phyloP scores from a whole-genome alignment of 2,329 filamentous ascomycete genomes.

The Dissoconium aciculare region DNA sequence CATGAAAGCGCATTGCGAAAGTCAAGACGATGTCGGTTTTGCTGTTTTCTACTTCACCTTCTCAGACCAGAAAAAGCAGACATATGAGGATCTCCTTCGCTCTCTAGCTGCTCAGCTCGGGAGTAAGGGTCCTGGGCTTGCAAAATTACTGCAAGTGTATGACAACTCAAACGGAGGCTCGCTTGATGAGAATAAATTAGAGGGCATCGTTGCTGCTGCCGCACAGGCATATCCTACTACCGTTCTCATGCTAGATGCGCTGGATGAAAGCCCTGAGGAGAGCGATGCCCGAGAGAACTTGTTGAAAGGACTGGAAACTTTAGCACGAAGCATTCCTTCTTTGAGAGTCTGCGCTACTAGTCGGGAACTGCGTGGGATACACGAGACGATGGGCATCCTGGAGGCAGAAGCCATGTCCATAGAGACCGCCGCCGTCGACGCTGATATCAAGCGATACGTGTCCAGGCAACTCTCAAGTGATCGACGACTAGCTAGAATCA shows the following conservation, averaged over 20 bases:
- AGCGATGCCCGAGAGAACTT: constrained; percentile 6
- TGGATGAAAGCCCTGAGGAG: constrained; percentile 20
- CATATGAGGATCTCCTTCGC: constrained; percentile 5
- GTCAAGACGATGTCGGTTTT: constrained; percentile 1
- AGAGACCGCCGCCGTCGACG: constrained; percentile 4
- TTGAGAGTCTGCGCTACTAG: constrained; percentile 11
- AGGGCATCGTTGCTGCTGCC: constrained; percentile 7
- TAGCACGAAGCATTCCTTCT: constrained; percentile 4
- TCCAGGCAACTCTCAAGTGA: constrained; percentile 6
- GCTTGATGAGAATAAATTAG: constrained; percentile 6
- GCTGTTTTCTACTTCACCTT: constrained; percentile 13
- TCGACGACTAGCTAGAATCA: constrained; percentile 1
- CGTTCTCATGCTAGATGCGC: constrained; percentile 22
- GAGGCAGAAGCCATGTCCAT: constrained; percentile 3
- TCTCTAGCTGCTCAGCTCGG: constrained; percentile 11
- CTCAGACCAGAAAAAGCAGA: constrained; percentile 11
- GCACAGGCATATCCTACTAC: constrained; percentile 11
- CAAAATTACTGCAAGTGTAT: constrained; percentile 6
- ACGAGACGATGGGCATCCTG: constrained; percentile 5
- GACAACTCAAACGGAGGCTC: constrained; percentile 4
- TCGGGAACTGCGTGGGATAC: constrained; percentile 10
- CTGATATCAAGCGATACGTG: constrained; percentile 10
- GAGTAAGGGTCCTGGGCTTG: constrained; percentile 6
- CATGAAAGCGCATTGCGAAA: constrained; percentile 3
- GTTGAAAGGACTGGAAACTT: constrained; percentile 6